Percentiles rank a stretch among this genome's conserved stretches.
Conservation (phyloP, 2,329 filamentous ascomycete genomes). For the Volutella citrinella region DNA sequence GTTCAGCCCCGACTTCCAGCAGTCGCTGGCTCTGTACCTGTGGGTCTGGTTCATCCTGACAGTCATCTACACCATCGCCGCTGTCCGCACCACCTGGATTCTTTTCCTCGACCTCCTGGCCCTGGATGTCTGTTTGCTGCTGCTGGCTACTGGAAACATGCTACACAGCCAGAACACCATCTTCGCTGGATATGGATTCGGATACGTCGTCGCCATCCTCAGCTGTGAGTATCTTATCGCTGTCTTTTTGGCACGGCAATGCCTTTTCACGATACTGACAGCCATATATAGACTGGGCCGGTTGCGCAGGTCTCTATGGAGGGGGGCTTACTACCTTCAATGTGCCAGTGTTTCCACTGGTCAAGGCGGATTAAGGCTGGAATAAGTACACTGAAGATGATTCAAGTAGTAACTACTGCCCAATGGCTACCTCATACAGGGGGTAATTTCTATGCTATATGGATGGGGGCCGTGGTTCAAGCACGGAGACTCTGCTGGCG, state of each 20-base stretch:
- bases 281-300: conserved; percentile 10
- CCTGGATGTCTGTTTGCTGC: conserved; percentile 5
- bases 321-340: conserved; percentile 10
- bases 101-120: conserved; percentile 6
- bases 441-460: too few relatives aligned
- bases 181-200: conserved; percentile 10
- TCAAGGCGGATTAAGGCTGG: too few relatives aligned
- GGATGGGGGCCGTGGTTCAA: too few relatives aligned
- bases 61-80: conserved; percentile 10
- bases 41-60: conserved; percentile 15
- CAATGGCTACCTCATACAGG: too few relatives aligned
- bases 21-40: conserved; percentile 9
- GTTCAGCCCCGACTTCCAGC: conserved; percentile 11
- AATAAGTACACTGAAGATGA: too few relatives aligned
- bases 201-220: conserved; percentile 8
- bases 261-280: too few relatives aligned
- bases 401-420: too few relatives aligned
- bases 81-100: conserved; percentile 2
- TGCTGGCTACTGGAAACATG: conserved; percentile 11
- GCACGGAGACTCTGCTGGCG: too few relatives aligned
- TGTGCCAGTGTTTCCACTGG: conserved; percentile 4
- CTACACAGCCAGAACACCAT: background rate
- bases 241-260: background rate
- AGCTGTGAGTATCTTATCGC: conserved; percentile 2
- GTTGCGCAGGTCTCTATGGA: conserved; percentile 10